phyloP scores from a whole-genome alignment of 176 grass and related monocot genomes.

The Triticum monococcum region DNA sequence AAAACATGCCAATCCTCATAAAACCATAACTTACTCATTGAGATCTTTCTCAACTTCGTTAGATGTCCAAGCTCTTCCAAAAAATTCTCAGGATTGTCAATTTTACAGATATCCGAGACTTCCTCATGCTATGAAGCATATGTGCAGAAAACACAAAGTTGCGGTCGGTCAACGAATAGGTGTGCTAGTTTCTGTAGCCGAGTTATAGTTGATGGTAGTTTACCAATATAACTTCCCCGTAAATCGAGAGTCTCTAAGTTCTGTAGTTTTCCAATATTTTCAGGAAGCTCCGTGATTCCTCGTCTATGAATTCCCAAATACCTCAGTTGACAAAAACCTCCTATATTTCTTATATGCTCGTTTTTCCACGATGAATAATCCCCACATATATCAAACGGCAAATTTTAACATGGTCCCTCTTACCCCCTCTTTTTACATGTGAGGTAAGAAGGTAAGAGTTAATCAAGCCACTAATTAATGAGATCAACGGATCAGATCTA shows the following conservation, averaged over 20 bases:
- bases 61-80: not conserved
- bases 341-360: not conserved
- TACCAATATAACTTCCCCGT: not conserved
- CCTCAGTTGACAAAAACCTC: not conserved
- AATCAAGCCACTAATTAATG: too few species aligned
- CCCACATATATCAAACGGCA: not conserved
- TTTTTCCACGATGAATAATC: too few species aligned
- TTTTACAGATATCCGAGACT: not conserved
- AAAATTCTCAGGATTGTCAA: not conserved
- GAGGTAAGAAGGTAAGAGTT: too few species aligned
- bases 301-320: not conserved
- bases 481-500: too few species aligned
- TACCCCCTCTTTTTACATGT: too few species aligned
- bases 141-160: not conserved
- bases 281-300: not conserved
- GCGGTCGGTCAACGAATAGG: not conserved
- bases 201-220: not conserved
- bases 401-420: too few species aligned
- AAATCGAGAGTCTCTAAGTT: not conserved
- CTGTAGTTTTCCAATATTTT: not conserved
- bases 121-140: not conserved
- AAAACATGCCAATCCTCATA: too few species aligned
- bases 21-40: not conserved
- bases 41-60: not conserved
- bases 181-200: not conserved